Percentiles rank a stretch among this genome's conserved stretches.
Conservation (phyloP, 208 protist species). For the Acanthamoeba triangularis region DNA sequence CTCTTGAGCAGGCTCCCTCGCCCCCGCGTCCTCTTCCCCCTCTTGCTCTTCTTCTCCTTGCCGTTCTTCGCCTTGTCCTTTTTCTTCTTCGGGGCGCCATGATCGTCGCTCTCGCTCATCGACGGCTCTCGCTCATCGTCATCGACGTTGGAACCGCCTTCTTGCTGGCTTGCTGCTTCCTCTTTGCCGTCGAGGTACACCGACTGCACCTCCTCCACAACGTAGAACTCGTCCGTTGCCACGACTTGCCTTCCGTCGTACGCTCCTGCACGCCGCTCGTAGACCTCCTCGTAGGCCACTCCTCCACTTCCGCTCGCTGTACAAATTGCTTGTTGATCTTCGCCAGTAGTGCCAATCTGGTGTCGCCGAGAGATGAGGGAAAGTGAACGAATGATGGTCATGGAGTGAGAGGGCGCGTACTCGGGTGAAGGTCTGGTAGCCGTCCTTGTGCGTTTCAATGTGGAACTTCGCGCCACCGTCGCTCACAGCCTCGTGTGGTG, state of each 20-base stretch:
- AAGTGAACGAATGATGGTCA: no score
- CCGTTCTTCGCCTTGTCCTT: constrained; percentile 42
- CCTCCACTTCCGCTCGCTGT: neutral
- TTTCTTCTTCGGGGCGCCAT: neutral
- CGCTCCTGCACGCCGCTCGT: neutral
- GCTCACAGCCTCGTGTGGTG: neutral
- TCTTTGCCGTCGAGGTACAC: neutral
- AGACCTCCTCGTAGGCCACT: neutral
- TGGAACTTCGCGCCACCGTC: neutral
- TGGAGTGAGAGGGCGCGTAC: no score
- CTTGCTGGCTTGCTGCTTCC: neutral
- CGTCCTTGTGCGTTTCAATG: neutral
- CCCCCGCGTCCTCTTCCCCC: no score
- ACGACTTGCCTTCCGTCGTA: neutral
- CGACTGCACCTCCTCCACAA: neutral
- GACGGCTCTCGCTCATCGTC: neutral
- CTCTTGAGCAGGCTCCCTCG: neutral
- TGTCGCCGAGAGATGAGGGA: no score
- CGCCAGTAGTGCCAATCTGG: no score
- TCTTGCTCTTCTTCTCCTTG: neutral
- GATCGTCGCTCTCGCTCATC: neutral
- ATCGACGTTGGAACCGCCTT: neutral
- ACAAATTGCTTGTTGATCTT: no score
- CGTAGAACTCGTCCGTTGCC: constrained; percentile 48
- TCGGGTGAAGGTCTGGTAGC: constrained; percentile 6